Evolutionary conservation across 176 grass and related monocot species (phyloP), one percentile per base, ranked within the genome.

Genomic region (Aechmea fasciata): DNA sequence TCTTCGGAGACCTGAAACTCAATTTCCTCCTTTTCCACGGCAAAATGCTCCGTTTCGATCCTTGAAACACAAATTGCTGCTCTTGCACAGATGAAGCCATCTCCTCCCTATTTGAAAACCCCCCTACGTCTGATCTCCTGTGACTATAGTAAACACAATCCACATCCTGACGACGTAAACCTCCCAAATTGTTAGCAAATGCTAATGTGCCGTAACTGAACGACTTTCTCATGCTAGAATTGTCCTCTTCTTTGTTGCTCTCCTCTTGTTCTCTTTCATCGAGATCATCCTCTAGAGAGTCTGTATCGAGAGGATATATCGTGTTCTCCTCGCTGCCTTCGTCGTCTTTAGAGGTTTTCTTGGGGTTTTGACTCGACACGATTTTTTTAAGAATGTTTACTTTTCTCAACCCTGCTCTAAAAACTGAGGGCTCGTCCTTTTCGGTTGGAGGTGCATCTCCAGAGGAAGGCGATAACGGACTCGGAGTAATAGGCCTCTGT

Each of bases 141-240:
- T 97, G 79, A 74, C 84, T 90, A 72, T 93, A 99, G 75, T 85
- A 92, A 71, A 99, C 62, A 84, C 90, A 93, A 50, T 87, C 94
- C 50, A 90, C 94, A 3, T 78, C 77, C 50, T 82, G 87, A 65
- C 81, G 84, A 72, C 85, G 79, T 77, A 85, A 71, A 64, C 72
- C 33, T 41, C 33, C 79, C 24, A 89, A 68, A 76, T 83, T 80
- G 61, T 99, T 93, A 51, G 88, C 83, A 74, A 80, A 84, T 48
- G 88, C 85, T 55, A 99, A 72, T 10, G 87, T 85, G 48, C 95
- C 90, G 75, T 99, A 99, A 47, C 95, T 99, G 67, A 93, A 90
- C 28, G 95, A 99, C 53, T 94, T 94, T 54, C 94, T 91, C 12
- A 93, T 69, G 6, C 33, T 41, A 41, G 33, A 41, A 41, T 41